Percentiles rank a stretch among this genome's conserved stretches.
These are phyloP conservation scores for Pistacia atlantica DNA, from an alignment of 345 rosid species.

Conservation along the genomic window DNA sequence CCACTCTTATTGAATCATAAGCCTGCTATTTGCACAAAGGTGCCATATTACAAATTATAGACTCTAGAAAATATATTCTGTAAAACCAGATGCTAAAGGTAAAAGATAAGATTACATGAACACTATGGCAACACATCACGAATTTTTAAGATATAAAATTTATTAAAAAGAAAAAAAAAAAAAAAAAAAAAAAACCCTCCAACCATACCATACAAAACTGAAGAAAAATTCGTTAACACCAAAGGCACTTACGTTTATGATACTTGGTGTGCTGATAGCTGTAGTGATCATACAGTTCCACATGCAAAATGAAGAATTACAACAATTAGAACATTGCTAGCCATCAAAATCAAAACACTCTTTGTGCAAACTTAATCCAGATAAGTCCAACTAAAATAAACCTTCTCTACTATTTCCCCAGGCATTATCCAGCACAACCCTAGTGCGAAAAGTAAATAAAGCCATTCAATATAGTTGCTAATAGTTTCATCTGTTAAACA, in stretches of 20 bases:
- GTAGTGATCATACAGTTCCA: conserved; percentile 39
- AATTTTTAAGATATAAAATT: not conserved
- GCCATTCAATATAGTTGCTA: conserved; percentile 2
- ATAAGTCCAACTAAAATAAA: not conserved
- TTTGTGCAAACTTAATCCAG: not conserved
- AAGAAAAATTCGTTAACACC: not conserved
- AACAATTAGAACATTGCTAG: conserved; percentile 33
- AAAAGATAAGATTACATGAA: not conserved
- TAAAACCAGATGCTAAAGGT: not conserved
- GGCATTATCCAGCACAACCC: not conserved
- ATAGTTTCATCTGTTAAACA: not conserved
- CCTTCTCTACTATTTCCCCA: not conserved
- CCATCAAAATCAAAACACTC: conserved; percentile 1
- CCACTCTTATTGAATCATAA: not conserved
- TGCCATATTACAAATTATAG: not conserved
- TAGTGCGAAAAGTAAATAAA: not conserved
- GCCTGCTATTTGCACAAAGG: not conserved
- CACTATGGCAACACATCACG: conserved; percentile 4
- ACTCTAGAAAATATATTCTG: not conserved
- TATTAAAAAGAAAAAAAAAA: not conserved
- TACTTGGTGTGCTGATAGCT: conserved; percentile 99
- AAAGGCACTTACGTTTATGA: conserved; percentile 88
- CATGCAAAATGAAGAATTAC: conserved; percentile 53
- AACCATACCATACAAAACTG: conserved; percentile 11
- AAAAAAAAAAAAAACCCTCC: not conserved